These are phyloP conservation scores for Fusarium begoniae DNA, from an alignment of 2,329 filamentous ascomycete species.

Conservation along the genomic window DNA sequence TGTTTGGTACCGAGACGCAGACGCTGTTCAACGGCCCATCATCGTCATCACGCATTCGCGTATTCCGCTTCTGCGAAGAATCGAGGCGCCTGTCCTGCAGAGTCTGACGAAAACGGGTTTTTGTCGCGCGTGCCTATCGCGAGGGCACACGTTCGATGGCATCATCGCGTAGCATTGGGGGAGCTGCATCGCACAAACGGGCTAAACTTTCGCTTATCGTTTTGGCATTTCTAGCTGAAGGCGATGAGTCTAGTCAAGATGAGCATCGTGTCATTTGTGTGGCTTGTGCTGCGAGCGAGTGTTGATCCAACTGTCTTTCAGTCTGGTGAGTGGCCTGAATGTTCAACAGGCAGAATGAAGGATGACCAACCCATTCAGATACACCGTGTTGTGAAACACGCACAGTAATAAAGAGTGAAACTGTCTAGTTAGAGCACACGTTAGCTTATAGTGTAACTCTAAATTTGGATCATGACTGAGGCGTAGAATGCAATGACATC, in stretches of 20 bases:
- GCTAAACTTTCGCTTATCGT: constrained; percentile 32
- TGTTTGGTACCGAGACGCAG: constrained; percentile 34
- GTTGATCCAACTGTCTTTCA: background rate
- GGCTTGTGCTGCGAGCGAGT: background rate
- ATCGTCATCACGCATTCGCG: constrained; percentile 40
- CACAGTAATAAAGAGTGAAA: background rate
- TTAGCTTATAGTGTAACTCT: background rate
- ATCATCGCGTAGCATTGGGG: constrained; percentile 31
- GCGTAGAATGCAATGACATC: constrained; percentile 15
- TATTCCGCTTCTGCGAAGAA: constrained; percentile 11
- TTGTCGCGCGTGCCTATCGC: constrained; percentile 24
- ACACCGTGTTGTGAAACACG: background rate
- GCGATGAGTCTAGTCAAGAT: constrained; percentile 5
- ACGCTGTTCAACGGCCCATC: constrained; percentile 13
- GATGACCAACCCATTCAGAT: background rate
- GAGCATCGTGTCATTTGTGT: background rate
- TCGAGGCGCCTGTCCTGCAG: constrained; percentile 18
- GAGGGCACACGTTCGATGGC: constrained; percentile 31
- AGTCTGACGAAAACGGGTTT: constrained; percentile 16
- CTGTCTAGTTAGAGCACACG: background rate
- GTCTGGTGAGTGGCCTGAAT: background rate
- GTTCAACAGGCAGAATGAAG: background rate
- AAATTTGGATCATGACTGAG: constrained; percentile 9
- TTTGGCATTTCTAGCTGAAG: constrained; percentile 13
- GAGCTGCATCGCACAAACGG: background rate